Evolutionary conservation across 768 basidiomycete species (phyloP).

Genomic region (Lentinula detonsa): DNA sequence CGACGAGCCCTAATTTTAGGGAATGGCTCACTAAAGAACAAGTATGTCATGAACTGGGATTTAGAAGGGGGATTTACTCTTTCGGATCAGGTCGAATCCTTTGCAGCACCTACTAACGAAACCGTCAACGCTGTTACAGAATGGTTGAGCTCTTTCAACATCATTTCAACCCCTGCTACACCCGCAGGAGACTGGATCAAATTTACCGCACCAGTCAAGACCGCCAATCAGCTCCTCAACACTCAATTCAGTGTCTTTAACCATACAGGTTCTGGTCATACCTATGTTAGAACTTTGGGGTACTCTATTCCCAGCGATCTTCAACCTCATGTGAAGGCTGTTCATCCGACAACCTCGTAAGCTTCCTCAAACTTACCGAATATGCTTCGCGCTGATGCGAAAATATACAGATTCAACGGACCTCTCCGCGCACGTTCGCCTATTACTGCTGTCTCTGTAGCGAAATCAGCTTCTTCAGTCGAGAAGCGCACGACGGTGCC

Average conservation of each 20-base stretch:
- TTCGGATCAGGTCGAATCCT: conserved; percentile 11
- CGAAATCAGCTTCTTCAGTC: not conserved
- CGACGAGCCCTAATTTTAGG: conserved; percentile 20
- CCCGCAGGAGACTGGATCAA: conserved; percentile 27
- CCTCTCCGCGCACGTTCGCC: not conserved
- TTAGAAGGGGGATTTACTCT: not conserved
- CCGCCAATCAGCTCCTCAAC: conserved; percentile 27
- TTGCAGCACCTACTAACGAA: conserved; percentile 7
- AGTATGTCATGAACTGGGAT: conserved; percentile 10
- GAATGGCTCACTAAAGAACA: conserved; percentile 25
- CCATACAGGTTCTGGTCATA: conserved; percentile 20
- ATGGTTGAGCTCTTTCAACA: conserved; percentile 27
- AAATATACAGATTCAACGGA: not conserved
- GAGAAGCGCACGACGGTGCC: conserved; percentile 9
- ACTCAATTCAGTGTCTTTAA: conserved; percentile 30
- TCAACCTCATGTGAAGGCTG: conserved; percentile 19
- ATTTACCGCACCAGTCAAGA: conserved; percentile 22
- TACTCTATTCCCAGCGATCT: conserved; percentile 29
- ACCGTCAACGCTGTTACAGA: conserved; percentile 24
- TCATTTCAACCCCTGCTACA: conserved; percentile 10
- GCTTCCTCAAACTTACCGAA: conserved; percentile 8
- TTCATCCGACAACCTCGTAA: conserved; percentile 29
- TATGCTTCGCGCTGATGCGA: not conserved
- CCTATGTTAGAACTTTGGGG: conserved; percentile 24
- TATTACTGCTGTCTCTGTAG: conserved; percentile 14